phyloP scores from a whole-genome alignment of 106 monocot species.

The Iris macrosiphon region DNA sequence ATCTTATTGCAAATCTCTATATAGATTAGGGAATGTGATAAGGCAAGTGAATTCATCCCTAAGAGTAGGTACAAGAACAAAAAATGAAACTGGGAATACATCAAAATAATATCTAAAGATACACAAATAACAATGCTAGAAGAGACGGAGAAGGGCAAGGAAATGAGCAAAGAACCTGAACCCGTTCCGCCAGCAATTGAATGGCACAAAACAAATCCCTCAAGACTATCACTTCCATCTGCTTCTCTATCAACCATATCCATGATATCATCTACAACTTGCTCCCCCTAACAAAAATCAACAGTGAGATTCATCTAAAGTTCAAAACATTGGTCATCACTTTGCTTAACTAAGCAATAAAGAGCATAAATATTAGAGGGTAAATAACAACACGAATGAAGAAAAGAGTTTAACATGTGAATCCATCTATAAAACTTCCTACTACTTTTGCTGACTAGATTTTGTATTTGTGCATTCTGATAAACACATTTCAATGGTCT shows the following conservation, averaged over 20 bases:
- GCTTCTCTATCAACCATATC: conserved; percentile 99
- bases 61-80: background rate
- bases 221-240: conserved; percentile 99
- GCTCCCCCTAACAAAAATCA: conserved; percentile 57
- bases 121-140: background rate
- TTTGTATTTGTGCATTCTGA: no score
- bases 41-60: background rate
- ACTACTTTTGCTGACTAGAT: no score
- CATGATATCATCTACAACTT: conserved; percentile 99
- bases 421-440: no score
- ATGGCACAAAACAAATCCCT: conserved; percentile 97
- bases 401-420: no score
- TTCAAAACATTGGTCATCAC: no score
- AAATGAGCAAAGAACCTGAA: conserved; percentile 56
- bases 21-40: background rate
- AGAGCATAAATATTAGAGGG: background rate
- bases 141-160: conserved; percentile 1
- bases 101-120: background rate
- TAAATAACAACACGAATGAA: no score
- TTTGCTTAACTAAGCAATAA: background rate
- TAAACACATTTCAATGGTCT: no score
- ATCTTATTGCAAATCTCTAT: background rate
- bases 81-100: background rate
- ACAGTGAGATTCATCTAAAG: no score
- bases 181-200: conserved; percentile 99